These are phyloP conservation scores for Arthrobotrys pseudoclavata DNA, from an alignment of 2,329 filamentous ascomycete genomes.

Conservation along the genomic window DNA sequence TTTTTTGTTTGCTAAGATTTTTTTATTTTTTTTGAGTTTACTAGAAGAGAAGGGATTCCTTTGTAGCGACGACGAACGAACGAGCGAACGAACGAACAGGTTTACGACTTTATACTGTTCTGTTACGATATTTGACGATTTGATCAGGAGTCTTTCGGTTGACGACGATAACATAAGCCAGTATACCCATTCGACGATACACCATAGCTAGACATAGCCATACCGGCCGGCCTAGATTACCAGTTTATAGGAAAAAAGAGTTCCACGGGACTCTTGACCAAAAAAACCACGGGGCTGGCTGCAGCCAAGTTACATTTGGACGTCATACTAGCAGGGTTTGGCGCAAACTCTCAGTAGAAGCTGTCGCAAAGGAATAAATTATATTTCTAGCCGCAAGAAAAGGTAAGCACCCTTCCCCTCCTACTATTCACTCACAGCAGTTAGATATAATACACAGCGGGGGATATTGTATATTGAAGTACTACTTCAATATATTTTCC, in stretches of 20 bases:
- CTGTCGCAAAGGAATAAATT: constrained; percentile 10
- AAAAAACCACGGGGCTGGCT: constrained; percentile 29
- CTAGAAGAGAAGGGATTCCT: background rate
- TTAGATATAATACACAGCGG: background rate
- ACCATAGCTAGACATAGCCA: background rate
- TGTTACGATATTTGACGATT: constrained; percentile 13
- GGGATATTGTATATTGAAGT: background rate
- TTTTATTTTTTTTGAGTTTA: background rate
- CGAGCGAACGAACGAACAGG: too few species aligned
- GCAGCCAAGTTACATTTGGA: constrained; percentile 21
- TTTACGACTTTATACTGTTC: background rate
- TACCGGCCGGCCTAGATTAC: background rate
- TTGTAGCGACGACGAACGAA: constrained; percentile 6
- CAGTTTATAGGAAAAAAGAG: background rate
- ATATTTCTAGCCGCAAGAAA: constrained; percentile 3
- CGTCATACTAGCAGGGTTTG: constrained; percentile 23
- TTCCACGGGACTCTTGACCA: constrained; percentile 9
- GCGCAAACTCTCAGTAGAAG: constrained; percentile 12
- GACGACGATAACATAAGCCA: background rate
- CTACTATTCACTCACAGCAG: constrained; percentile 1
- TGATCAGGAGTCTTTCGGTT: background rate
- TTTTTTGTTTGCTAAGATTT: constrained; percentile 7
- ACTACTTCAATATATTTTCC: background rate
- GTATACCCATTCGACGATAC: background rate
- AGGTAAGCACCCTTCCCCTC: background rate